Conservation (phyloP, 208 protist genomes). For the Leishmania amazonensis region DNA sequence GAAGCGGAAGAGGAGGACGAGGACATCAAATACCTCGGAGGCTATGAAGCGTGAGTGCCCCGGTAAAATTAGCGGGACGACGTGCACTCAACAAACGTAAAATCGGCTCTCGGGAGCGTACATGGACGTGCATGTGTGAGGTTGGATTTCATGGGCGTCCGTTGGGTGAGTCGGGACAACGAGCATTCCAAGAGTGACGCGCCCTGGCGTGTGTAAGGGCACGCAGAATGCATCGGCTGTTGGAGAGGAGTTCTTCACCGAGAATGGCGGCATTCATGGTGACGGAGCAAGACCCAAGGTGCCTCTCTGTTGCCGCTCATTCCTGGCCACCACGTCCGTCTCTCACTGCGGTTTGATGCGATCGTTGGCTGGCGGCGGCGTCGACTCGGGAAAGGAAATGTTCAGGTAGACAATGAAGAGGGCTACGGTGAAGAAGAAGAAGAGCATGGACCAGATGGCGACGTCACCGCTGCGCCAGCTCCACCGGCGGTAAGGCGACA, state of each 20-base stretch:
- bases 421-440: slow-evolving; percentile 34
- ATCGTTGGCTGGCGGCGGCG: not conserved
- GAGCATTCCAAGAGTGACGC: not conserved
- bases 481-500: slow-evolving; percentile 16
- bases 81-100: not conserved
- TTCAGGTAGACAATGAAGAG: slow-evolving; percentile 32
- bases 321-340: not conserved
- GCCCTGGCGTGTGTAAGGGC: not conserved
- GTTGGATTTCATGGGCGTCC: not conserved
- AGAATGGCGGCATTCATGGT: not conserved
- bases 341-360: slow-evolving; percentile 14
- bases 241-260: not conserved
- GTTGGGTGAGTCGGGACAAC: not conserved
- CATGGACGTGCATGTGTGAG: no score
- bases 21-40: not conserved
- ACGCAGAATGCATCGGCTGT: not conserved
- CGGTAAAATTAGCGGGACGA: not conserved
- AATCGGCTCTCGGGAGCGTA: not conserved
- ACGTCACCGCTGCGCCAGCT: slow-evolving; percentile 35
- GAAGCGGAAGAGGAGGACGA: not conserved
- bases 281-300: not conserved
- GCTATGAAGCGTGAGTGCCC: not conserved
- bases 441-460: slow-evolving; percentile 36
- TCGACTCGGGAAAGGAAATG: slow-evolving; percentile 12
- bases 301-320: not conserved